phyloP scores from a whole-genome alignment of 257 asterid species.

The Osmanthus fragrans region DNA sequence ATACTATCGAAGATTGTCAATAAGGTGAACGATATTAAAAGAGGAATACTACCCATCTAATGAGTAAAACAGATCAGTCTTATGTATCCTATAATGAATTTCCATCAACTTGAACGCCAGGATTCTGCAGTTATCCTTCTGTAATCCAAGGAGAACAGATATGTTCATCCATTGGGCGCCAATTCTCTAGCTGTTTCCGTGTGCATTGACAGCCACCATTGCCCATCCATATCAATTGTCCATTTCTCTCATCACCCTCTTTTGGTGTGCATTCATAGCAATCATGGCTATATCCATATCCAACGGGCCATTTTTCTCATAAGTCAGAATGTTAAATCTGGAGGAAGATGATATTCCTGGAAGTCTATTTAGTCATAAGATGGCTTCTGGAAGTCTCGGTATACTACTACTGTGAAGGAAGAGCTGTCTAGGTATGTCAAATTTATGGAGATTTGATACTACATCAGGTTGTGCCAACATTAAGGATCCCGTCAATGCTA shows the following conservation, averaged over 20 bases:
- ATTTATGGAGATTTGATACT: slow-evolving; percentile 55
- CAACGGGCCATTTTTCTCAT: slow-evolving; percentile 12
- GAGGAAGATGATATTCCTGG: slow-evolving; percentile 10
- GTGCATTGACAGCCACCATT: not conserved
- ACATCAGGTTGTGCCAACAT: slow-evolving; percentile 59
- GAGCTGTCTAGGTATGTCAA: slow-evolving; percentile 55
- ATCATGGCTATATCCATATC: not conserved
- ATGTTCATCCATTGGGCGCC: not conserved
- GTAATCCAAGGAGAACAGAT: not conserved
- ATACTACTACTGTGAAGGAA: slow-evolving; percentile 42
- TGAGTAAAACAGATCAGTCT: not conserved
- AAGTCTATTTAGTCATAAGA: slow-evolving; percentile 46
- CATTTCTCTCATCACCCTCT: not conserved
- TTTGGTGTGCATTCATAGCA: not conserved
- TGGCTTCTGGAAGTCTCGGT: slow-evolving; percentile 56
- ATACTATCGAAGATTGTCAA: too few species aligned
- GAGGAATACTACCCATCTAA: too few species aligned
- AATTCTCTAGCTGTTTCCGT: not conserved
- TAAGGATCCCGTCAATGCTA: slow-evolving; percentile 55
- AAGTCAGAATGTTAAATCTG: slow-evolving; percentile 23
- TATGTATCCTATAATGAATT: not conserved
- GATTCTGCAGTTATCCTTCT: not conserved
- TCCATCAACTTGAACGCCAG: not conserved
- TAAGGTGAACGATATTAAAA: too few species aligned
- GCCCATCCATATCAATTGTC: not conserved